Base-by-base conservation (phyloP, 495 filamentous ascomycete genomes). In the Aspergillus hancockii region DNA sequence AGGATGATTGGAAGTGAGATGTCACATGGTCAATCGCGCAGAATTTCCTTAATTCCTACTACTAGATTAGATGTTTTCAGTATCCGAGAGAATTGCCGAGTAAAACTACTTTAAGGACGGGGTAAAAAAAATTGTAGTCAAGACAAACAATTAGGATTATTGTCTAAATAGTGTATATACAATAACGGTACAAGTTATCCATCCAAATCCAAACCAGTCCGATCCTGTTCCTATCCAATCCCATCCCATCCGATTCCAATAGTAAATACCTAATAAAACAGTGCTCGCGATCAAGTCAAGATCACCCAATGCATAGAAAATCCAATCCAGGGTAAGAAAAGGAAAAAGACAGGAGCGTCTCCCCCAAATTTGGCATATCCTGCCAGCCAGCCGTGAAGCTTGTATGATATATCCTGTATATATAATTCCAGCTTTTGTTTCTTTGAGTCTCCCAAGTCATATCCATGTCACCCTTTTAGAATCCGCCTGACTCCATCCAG, bases 231-330 rank as follows among this genome's bases (percentile, higher is more conserved):
- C 52, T 38, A 61, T 32, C 25, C 57, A 49, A 53, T 28, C 55
- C 63, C 47, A 61, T 66, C 55, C 56, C 66, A 65, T 66, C 63
- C 51, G 25, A 49, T 38, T 52, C 13, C 38, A 64, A 55, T 31
- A 65, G 63, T 49, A 62, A 64, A 60, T 19, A 56, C 55, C 28
- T 60, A 50, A 66, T 60, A 59, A 54, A 53, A 63, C 49, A 64
- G 57, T 62, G 54, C 60, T 38, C 21, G 34, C 18, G 41, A 52
- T 19, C 32, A 52, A 52, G 32, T 51, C 23, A 41, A 58, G 16
- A 22, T 32, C 23, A 40, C 21, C 19, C 32, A 38, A 53, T 40
- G n/a, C 41, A 23, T 41, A 31, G 31, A 40, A 36, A 23, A 53
- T 18, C n/a, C 14, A 38, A 32, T 10, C 22, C 31, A 53, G 51